Evolutionary conservation across 108 stramenopile species (phyloP), one percentile per base, ranked within the genome.

Genomic region (Fragilariopsis cylindrus): DNA sequence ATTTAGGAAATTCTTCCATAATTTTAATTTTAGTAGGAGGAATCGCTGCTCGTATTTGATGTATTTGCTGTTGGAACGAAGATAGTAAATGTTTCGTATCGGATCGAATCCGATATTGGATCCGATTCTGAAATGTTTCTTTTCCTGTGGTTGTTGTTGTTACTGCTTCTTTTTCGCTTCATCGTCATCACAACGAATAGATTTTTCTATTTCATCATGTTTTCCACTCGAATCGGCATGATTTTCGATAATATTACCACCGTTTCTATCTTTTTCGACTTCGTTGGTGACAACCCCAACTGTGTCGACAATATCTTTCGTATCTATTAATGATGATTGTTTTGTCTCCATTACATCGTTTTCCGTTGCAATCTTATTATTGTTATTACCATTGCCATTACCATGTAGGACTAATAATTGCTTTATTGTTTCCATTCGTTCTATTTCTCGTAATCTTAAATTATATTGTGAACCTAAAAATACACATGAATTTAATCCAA

Each of bases 391-490:
- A 15, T 66, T 48, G 65, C 5, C 40, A 11, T 47, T 53, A 41
- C 49, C 12, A 48, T 65, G 68, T 49, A 69, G 57, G 15, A 54
- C 48, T n/a, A 77, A 55, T 21, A 82, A 57, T 16, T 48, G 39
- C 65, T 77, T 73, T 19, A 82, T 70, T 45, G 78, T 71, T 64
- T 82, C 70, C 73, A 77, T 71, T 65, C 72, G 56, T 40, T 48
- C 49, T 79, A 41, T 43, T 58, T 88, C 84, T 44, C 87, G 55
- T 16, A 40, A 42, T 12, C 74, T 40, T 56, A 73, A 63, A 69
- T 82, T 79, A 54, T 80, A 84, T 74, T 88, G 87, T 19, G 70
- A 70, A 41, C 57, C 76, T 50, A 89, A 65, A 73, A 89, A 89
- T 9, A 86, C 84, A 39, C 79, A 48, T 9, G 78, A 75, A 62